phyloP scores from a whole-genome alignment of 306 rosid species.

The Dryas drummondii region DNA sequence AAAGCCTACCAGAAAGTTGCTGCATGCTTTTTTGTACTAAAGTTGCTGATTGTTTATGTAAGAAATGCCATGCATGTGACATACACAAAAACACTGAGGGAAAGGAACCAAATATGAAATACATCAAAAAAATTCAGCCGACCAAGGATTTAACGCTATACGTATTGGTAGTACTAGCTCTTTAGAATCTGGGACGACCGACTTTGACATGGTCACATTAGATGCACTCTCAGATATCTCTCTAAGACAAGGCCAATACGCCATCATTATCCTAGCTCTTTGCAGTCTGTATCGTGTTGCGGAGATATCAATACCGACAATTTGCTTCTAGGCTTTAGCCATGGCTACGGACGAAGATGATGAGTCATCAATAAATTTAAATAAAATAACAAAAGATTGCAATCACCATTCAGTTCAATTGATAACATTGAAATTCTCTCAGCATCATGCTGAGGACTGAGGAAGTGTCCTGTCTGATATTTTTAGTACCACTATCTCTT shows the following conservation, averaged over 20 bases:
- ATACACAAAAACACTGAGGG: neutral
- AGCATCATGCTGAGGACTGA: constrained; percentile 63
- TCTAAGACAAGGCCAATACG: too few species aligned
- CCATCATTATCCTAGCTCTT: too few species aligned
- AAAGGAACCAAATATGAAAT: neutral
- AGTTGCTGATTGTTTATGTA: too few species aligned
- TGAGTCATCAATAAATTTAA: too few species aligned
- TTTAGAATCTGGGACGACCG: neutral
- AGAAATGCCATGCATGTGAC: neutral
- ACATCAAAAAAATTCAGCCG: neutral
- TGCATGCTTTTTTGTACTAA: too few species aligned
- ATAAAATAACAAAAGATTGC: too few species aligned
- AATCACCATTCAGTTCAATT: constrained; percentile 33
- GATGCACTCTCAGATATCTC: too few species aligned
- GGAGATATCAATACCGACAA: too few species aligned
- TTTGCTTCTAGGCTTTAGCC: too few species aligned
- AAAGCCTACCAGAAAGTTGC: too few species aligned
- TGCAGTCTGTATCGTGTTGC: too few species aligned
- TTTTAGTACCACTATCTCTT: constrained; percentile 79
- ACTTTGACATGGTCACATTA: constrained; percentile 32
- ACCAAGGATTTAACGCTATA: neutral
- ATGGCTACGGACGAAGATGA: too few species aligned
- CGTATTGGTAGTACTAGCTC: neutral
- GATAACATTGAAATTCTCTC: constrained; percentile 84
- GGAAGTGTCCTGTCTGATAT: constrained; percentile 73